Evolutionary conservation across 805 yeast species (phyloP), one percentile per base, ranked within the genome.

Genomic region (Yamadazyma philogaea): DNA sequence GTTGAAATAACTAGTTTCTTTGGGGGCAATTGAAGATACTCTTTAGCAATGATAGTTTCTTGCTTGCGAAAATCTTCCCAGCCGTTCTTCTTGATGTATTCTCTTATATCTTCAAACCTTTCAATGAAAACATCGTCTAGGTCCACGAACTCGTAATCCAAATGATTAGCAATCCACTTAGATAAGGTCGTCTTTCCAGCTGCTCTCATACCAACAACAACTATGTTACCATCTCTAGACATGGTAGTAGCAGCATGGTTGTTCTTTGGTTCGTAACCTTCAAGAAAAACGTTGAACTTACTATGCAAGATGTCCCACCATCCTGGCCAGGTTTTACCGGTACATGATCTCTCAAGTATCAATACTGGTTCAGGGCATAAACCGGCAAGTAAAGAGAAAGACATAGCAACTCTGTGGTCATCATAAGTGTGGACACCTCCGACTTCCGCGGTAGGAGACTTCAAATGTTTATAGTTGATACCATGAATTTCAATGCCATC

Each of bases 321-420:
- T 30, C 97, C 98, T 16, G 99, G 99, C 99, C 99, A 93, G 0
- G 99, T 93, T 69, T 93, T 93, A 44, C 91, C 95, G 1, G 96
- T 95, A 60, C 97, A 88, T 19, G 84, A 78, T 65, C 97, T 81
- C 58, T 91, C 96, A 51, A 83, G 79, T 45, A 93, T 80, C 49
- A 81, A 70, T 1, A 85, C 91, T 1, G 86, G 81, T 3, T 69
- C 71, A 34, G 64, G 59, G 38, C 78, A 75, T 54, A 87, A 71
- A 27, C 95, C 88, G 3, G 96, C 91, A 40, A 93, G 68, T 45
- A 93, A 71, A 3, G 96, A 87, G 64, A 93, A 85, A 44, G 96
- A 86, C 99, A 93, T 93, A 7, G 99, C 99, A 21, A 93, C 97
- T 57, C 99, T 79, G 63, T 93, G 99, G 57, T 93, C 99, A 63